Conservation (phyloP, 1,284 basidiomycete genomes). For the Phlebopus sp. region DNA sequence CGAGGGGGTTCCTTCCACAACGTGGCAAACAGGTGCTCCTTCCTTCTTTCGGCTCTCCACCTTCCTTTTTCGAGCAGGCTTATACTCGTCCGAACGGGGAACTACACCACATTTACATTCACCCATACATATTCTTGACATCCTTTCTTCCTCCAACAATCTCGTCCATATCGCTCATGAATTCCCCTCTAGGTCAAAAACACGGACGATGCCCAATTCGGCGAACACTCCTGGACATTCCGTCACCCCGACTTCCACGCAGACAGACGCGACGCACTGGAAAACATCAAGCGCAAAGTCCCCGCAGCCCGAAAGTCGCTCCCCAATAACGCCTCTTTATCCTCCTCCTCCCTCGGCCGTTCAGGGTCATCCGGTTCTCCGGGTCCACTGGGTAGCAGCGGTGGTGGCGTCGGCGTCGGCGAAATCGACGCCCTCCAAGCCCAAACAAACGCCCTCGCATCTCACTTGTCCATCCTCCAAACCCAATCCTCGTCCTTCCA, state of each 20-base stretch:
- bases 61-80: background rate
- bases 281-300: constrained; percentile 93
- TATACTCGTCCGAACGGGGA: no score
- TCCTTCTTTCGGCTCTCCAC: no score
- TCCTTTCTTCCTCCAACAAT: no score
- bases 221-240: constrained; percentile 94
- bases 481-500: constrained; percentile 22
- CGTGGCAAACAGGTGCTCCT: background rate
- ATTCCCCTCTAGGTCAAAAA: constrained; percentile 59
- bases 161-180: constrained; percentile 5
- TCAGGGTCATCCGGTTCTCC: constrained; percentile 29
- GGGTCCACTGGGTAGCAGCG: constrained; percentile 17
- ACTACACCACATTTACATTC: no score
- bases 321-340: constrained; percentile 14
- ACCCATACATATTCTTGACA: no score
- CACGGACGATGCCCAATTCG: constrained; percentile 73
- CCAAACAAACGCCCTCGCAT: constrained; percentile 22
- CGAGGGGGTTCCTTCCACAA: constrained; percentile 8
- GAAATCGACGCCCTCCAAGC: constrained; percentile 30
- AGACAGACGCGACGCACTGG: constrained; percentile 80
- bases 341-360: constrained; percentile 34
- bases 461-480: constrained; percentile 27
- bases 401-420: background rate
- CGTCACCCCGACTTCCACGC: constrained; percentile 92
- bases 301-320: constrained; percentile 64